These are phyloP conservation scores for Cucurbitaria berberidis DNA, from an alignment of 2,329 filamentous ascomycete species.

Conservation along the genomic window DNA sequence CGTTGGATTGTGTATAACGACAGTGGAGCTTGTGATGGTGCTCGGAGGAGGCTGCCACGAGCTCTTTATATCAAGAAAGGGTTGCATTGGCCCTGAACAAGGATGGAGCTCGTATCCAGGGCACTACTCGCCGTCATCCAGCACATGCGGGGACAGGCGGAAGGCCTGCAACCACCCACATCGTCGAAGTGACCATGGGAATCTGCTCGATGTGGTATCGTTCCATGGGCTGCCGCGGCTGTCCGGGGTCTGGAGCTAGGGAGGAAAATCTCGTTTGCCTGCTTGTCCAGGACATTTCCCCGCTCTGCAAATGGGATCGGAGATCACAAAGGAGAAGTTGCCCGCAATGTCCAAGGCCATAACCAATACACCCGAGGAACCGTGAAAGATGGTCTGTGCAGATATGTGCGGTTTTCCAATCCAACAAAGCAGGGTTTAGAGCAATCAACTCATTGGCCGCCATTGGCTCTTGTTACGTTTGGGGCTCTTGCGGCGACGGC, in stretches of 20 bases:
- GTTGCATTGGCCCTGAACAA: conserved; percentile 16
- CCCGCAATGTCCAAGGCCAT: conserved; percentile 18
- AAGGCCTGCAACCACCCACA: conserved; percentile 12
- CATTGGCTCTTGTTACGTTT: conserved; percentile 25
- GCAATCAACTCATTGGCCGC: conserved; percentile 20
- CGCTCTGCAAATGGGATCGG: conserved; percentile 27
- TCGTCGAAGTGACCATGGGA: conserved; percentile 21
- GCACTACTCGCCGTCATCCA: conserved; percentile 20
- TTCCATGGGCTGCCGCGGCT: conserved; percentile 12
- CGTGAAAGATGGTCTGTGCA: conserved; percentile 2
- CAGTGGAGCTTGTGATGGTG: conserved; percentile 12
- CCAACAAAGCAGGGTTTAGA: conserved; percentile 14
- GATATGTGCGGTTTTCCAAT: conserved; percentile 29
- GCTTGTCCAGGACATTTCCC: conserved; percentile 5
- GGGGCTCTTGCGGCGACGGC: conserved; percentile 15
- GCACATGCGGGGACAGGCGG: conserved; percentile 27
- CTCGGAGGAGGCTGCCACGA: conserved; percentile 7
- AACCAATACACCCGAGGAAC: conserved; percentile 2
- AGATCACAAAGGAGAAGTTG: conserved; percentile 29
- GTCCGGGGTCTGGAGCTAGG: conserved; percentile 13
- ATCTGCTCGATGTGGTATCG: conserved; percentile 15
- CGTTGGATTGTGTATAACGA: conserved; percentile 16
- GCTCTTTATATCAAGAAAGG: conserved; percentile 26
- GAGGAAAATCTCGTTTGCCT: conserved; percentile 10
- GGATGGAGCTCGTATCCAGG: conserved; percentile 18